Evolutionary conservation across 495 filamentous ascomycete genomes (phyloP).

Genomic region (Podospora appendiculata): DNA sequence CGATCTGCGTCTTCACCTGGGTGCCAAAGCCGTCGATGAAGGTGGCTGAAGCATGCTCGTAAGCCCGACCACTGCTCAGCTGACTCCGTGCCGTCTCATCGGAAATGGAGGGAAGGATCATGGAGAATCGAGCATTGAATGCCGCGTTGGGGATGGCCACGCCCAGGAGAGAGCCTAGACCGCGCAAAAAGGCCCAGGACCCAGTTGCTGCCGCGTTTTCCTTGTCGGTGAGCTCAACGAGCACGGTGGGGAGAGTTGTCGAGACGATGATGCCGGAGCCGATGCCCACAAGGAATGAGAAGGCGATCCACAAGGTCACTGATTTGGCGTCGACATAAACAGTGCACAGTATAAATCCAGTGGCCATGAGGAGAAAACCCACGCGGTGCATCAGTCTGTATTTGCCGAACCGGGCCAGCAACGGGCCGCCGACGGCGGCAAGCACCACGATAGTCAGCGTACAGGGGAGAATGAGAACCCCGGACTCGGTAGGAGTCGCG

Average conservation of each 20-base stretch:
- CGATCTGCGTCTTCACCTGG: conserved; percentile 2
- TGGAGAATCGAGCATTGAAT: conserved; percentile 37
- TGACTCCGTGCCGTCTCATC: neutral
- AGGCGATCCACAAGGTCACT: conserved; percentile 19
- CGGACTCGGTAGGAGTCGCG: conserved; percentile 27
- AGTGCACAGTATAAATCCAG: conserved; percentile 36
- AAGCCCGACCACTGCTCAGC: conserved; percentile 9
- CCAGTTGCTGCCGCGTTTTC: conserved; percentile 35
- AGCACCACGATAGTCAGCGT: conserved; percentile 30
- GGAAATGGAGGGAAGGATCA: neutral
- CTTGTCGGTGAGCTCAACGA: conserved; percentile 28
- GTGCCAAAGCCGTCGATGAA: conserved; percentile 3
- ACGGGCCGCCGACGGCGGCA: conserved; percentile 26
- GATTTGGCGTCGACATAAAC: conserved; percentile 17
- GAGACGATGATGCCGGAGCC: conserved; percentile 28
- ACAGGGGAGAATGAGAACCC: conserved; percentile 38
- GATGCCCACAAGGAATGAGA: conserved; percentile 24
- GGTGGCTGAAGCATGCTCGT: conserved; percentile 16
- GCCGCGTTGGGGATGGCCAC: conserved; percentile 38
- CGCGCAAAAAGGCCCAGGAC: conserved; percentile 39
- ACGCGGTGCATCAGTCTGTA: conserved; percentile 37
- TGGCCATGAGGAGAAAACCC: conserved; percentile 29
- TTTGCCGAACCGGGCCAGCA: conserved; percentile 34
- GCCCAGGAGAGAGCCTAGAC: conserved; percentile 41
- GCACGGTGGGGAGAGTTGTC: conserved; percentile 20